A percentile compares a stretch with the other conserved stretches of the same genome.
Evolutionary conservation across 768 basidiomycete species (phyloP).

Genomic region (Auricularia sp.): DNA sequence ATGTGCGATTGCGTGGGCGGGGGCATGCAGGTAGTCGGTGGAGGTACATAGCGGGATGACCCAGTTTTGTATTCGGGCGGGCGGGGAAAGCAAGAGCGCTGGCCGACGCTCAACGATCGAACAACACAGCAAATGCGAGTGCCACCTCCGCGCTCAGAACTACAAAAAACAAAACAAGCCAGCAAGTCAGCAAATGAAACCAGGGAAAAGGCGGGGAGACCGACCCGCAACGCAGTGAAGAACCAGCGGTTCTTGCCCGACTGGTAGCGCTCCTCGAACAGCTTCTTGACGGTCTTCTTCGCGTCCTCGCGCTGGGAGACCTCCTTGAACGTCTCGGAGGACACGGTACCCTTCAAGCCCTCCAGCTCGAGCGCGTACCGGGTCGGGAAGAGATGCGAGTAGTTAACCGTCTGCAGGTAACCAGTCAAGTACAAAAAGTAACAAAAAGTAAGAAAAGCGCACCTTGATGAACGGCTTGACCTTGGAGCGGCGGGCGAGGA

Average conservation of each 20-base stretch:
- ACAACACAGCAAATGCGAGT: too few species aligned
- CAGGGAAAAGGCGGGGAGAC: conserved; percentile 12
- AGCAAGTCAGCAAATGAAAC: too few species aligned
- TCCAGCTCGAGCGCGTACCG: conserved; percentile 98
- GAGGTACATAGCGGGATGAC: too few species aligned
- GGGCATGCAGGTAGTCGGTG: too few species aligned
- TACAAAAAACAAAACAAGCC: too few species aligned
- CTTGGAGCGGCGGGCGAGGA: conserved; percentile 82
- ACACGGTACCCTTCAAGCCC: conserved; percentile 78
- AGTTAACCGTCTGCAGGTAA: conserved; percentile 73
- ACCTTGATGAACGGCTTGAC: conserved; percentile 99
- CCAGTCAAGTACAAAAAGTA: neutral
- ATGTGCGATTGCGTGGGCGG: too few species aligned
- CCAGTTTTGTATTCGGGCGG: too few species aligned
- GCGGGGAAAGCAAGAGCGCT: too few species aligned
- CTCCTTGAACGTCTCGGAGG: conserved; percentile 93
- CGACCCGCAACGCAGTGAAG: conserved; percentile 75
- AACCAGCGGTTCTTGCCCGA: conserved; percentile 98
- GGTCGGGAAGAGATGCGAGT: conserved; percentile 98
- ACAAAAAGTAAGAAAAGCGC: conserved; percentile 3
- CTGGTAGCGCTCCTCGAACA: conserved; percentile 90
- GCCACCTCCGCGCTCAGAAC: too few species aligned
- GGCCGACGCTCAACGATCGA: too few species aligned
- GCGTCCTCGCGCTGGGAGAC: conserved; percentile 88
- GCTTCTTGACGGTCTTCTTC: conserved; percentile 94